These are phyloP conservation scores for Diaporthe helianthi DNA, from an alignment of 2,329 filamentous ascomycete genomes.

Conservation along the genomic window DNA sequence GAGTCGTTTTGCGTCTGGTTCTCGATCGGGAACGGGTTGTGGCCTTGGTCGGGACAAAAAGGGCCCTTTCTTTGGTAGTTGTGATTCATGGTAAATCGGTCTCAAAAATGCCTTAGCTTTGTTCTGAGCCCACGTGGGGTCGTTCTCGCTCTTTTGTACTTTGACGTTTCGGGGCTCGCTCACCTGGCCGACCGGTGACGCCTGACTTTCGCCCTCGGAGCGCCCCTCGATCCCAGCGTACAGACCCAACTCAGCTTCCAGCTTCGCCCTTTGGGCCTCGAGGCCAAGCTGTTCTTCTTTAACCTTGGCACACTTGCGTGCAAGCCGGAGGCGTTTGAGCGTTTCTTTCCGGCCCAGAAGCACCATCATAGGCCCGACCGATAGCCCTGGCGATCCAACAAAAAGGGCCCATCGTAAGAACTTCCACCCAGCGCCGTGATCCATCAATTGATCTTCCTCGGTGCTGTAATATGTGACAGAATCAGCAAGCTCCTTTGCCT, in stretches of 20 bases:
- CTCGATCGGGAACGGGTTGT: neutral
- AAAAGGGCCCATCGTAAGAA: slow-evolving; percentile 44
- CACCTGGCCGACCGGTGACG: neutral
- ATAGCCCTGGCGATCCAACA: slow-evolving; percentile 38
- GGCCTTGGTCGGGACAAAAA: slow-evolving; percentile 3
- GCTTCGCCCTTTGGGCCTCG: neutral
- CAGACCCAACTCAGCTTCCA: neutral
- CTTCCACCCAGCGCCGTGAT: slow-evolving; percentile 37
- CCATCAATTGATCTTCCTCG: slow-evolving; percentile 15
- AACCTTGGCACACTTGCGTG: slow-evolving; percentile 3
- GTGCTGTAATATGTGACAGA: slow-evolving; percentile 29
- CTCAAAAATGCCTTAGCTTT: slow-evolving; percentile 14
- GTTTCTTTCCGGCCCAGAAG: slow-evolving; percentile 43
- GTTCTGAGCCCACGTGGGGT: neutral
- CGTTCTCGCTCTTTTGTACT: neutral
- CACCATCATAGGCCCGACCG: slow-evolving; percentile 39
- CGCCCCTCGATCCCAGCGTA: neutral
- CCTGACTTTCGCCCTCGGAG: neutral
- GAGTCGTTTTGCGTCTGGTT: neutral
- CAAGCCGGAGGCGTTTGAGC: slow-evolving; percentile 36
- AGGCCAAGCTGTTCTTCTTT: slow-evolving; percentile 1
- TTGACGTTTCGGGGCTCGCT: slow-evolving; percentile 18
- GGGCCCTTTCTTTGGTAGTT: slow-evolving; percentile 6
- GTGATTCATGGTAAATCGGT: neutral
- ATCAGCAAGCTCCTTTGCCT: slow-evolving; percentile 20